These are phyloP conservation scores for Curvularia hawaiiensis DNA, from an alignment of 2,329 filamentous ascomycete genomes.

Conservation along the genomic window DNA sequence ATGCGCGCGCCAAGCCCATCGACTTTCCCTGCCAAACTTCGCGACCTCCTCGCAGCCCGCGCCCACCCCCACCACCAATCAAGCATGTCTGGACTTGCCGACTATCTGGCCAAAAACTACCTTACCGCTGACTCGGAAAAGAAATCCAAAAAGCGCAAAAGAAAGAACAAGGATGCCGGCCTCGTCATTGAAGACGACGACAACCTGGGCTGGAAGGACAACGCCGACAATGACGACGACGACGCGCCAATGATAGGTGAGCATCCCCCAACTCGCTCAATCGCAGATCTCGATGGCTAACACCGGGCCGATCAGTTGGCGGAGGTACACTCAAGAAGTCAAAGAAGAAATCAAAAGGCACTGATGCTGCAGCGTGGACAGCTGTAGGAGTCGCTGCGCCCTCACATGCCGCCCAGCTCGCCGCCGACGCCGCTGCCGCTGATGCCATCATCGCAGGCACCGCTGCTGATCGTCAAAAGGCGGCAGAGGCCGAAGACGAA, in stretches of 20 bases:
- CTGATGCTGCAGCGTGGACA: constrained; percentile 64
- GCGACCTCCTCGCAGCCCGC: not conserved
- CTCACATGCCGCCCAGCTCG: constrained; percentile 62
- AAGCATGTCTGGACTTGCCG: constrained; percentile 67
- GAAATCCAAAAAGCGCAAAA: constrained; percentile 60
- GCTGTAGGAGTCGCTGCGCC: constrained; percentile 62
- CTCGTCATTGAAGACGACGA: constrained; percentile 60
- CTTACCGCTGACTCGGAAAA: constrained; percentile 68
- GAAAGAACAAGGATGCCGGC: constrained; percentile 49
- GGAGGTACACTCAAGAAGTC: constrained; percentile 47
- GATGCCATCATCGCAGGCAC: constrained; percentile 79
- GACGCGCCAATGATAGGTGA: constrained; percentile 55
- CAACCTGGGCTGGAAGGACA: constrained; percentile 56
- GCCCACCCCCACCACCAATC: constrained; percentile 15
- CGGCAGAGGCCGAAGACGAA: constrained; percentile 54
- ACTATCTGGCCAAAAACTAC: constrained; percentile 91
- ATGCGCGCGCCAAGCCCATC: constrained; percentile 17
- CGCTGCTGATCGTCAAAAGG: constrained; percentile 64
- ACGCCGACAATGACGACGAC: constrained; percentile 60
- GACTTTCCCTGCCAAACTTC: constrained; percentile 9
- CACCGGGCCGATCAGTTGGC: constrained; percentile 37
- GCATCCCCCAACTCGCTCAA: constrained; percentile 20
- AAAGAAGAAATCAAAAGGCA: constrained; percentile 65
- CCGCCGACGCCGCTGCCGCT: constrained; percentile 73
- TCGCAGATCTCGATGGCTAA: constrained; percentile 16